phyloP scores from a whole-genome alignment of 1,284 basidiomycete species.

The Ganoderma resinaceum region DNA sequence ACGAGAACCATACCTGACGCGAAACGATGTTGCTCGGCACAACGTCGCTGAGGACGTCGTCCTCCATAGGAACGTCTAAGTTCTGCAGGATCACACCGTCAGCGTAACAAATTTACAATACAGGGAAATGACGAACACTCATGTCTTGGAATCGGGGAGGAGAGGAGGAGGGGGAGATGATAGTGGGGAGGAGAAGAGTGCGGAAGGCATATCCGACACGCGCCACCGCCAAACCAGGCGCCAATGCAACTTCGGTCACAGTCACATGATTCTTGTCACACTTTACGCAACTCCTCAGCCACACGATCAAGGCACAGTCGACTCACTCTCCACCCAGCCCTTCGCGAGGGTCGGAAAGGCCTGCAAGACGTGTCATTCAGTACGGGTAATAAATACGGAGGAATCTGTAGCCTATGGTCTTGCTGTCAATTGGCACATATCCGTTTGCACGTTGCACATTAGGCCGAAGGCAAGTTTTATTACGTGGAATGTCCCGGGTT shows the following conservation, averaged over 20 bases:
- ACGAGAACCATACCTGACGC: constrained; percentile 61
- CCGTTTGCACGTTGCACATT: no score
- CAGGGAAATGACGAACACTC: constrained; percentile 15
- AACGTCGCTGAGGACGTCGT: constrained; percentile 82
- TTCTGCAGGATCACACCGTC: constrained; percentile 16
- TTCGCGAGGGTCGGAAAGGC: background rate
- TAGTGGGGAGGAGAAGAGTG: constrained; percentile 20
- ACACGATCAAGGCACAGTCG: background rate
- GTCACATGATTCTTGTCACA: constrained; percentile 21
- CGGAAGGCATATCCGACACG: constrained; percentile 18
- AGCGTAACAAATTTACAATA: background rate
- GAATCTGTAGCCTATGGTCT: background rate
- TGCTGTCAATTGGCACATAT: background rate
- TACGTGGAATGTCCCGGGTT: background rate
- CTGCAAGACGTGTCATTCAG: background rate
- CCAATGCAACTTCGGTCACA: constrained; percentile 13
- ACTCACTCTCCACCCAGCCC: background rate
- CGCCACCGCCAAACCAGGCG: constrained; percentile 27
- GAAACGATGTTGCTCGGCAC: constrained; percentile 86
- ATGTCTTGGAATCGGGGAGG: constrained; percentile 11
- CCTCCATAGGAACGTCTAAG: constrained; percentile 53
- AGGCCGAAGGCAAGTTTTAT: background rate
- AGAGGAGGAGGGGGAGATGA: constrained; percentile 19
- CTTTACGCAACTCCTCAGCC: background rate
- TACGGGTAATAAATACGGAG: background rate